Evolutionary conservation across 2,329 filamentous ascomycete species (phyloP).

Genomic region (Alternaria consortialis): DNA sequence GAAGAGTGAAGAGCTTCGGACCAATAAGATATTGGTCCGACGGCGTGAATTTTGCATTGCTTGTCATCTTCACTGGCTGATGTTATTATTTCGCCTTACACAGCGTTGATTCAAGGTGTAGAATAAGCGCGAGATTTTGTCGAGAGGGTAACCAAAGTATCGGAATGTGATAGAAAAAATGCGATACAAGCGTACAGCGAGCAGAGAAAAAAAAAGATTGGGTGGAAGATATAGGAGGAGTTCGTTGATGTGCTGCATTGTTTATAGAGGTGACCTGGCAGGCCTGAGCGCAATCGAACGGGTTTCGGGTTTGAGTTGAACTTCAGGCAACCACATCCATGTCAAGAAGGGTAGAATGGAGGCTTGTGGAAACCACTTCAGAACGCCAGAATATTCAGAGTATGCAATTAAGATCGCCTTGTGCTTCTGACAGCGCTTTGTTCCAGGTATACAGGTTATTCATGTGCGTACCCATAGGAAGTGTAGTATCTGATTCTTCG

Average conservation of each 20-base stretch:
- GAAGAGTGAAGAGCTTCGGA: conserved; percentile 20
- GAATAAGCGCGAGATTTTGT: not conserved
- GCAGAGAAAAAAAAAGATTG: not conserved
- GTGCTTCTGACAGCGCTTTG: not conserved
- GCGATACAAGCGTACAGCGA: not conserved
- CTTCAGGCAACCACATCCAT: not conserved
- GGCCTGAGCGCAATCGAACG: not conserved
- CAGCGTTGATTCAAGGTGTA: not conserved
- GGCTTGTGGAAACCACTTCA: not conserved
- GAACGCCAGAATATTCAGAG: not conserved
- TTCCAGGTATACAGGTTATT: not conserved
- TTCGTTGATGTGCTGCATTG: not conserved
- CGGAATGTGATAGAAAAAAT: not conserved
- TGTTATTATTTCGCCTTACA: not conserved
- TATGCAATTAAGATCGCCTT: not conserved
- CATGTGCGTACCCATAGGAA: not conserved
- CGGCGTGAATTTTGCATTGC: not conserved
- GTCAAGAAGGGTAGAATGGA: not conserved
- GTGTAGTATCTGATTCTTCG: not conserved
- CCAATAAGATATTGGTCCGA: conserved; percentile 18
- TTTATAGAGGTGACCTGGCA: not conserved
- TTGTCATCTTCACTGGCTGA: not conserved
- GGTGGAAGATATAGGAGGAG: not conserved
- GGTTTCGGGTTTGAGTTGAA: conserved; percentile 1
- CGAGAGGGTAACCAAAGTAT: not conserved